Conservation (phyloP, 1,284 basidiomycete species). For the Lentinus polychrous region DNA sequence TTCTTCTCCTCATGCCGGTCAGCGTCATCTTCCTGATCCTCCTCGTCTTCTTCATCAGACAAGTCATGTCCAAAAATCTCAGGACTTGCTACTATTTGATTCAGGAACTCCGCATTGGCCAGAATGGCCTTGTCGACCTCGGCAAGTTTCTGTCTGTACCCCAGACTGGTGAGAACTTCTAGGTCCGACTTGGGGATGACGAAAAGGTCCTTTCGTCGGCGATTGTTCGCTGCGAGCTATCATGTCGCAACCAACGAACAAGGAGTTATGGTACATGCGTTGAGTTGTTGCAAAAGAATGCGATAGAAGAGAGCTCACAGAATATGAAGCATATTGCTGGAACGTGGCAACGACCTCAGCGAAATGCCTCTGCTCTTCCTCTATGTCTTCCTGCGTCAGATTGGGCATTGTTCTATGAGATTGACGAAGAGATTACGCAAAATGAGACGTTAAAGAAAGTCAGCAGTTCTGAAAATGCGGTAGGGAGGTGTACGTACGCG, state of each 20-base stretch:
- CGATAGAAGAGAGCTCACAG: conserved; percentile 34
- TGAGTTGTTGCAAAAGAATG: neutral
- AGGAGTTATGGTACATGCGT: neutral
- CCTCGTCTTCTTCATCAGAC: conserved; percentile 26
- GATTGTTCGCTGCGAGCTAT: conserved; percentile 70
- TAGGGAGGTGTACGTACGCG: too few relatives aligned
- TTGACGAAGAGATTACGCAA: too few relatives aligned
- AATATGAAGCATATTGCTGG: conserved; percentile 55
- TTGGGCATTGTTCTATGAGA: too few relatives aligned
- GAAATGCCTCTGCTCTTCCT: conserved; percentile 57
- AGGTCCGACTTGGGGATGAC: conserved; percentile 55
- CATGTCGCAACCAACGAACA: neutral
- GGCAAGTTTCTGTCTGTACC: conserved; percentile 63
- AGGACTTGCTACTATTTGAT: conserved; percentile 58
- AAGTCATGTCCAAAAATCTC: conserved; percentile 63
- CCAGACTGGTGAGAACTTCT: conserved; percentile 49
- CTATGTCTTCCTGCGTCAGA: conserved; percentile 16
- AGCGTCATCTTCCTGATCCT: conserved; percentile 14
- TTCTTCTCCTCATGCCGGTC: neutral
- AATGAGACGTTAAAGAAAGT: too few relatives aligned
- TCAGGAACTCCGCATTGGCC: conserved; percentile 62
- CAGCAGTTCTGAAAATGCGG: too few relatives aligned
- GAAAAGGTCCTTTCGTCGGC: conserved; percentile 66
- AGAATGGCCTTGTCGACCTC: conserved; percentile 65
- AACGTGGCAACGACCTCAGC: conserved; percentile 64